These are phyloP conservation scores for Oryza nivara DNA, from an alignment of 176 grass and related monocot genomes.

Conservation along the genomic window DNA sequence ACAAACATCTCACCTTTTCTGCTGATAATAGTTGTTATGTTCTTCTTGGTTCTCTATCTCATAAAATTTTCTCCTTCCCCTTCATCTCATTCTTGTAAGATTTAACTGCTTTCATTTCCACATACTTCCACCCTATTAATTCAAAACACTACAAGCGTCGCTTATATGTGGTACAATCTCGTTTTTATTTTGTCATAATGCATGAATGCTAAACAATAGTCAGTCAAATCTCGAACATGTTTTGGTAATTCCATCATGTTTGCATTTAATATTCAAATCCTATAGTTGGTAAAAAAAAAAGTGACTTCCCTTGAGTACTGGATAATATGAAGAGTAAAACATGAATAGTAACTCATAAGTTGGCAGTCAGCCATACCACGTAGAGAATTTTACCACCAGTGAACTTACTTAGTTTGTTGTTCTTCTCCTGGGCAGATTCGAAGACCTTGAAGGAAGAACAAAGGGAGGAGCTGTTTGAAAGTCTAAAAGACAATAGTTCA, in stretches of 20 bases:
- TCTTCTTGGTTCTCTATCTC: not conserved
- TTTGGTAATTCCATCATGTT: not conserved
- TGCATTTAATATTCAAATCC: not conserved
- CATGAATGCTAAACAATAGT: not conserved
- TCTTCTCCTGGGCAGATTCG: constrained; percentile 60
- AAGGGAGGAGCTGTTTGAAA: constrained; percentile 88
- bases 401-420: constrained; percentile 1
- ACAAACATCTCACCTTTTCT: not conserved
- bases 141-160: not conserved
- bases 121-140: not conserved
- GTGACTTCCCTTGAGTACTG: not conserved
- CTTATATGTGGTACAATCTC: constrained; percentile 14
- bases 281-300: not conserved
- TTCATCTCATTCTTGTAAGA: constrained; percentile 1
- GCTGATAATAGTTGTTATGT: not conserved
- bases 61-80: not conserved
- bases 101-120: not conserved
- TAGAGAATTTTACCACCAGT: not conserved
- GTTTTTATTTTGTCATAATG: not conserved
- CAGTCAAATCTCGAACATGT: not conserved
- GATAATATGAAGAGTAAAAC: not conserved
- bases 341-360: not conserved
- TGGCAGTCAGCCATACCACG: not conserved
- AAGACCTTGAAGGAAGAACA: constrained; percentile 94
- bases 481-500: constrained; percentile 64